A percentile compares a stretch with the other conserved stretches of the same genome.
phyloP scores from a whole-genome alignment of 1,284 basidiomycete genomes.

The Melampsora americana region DNA sequence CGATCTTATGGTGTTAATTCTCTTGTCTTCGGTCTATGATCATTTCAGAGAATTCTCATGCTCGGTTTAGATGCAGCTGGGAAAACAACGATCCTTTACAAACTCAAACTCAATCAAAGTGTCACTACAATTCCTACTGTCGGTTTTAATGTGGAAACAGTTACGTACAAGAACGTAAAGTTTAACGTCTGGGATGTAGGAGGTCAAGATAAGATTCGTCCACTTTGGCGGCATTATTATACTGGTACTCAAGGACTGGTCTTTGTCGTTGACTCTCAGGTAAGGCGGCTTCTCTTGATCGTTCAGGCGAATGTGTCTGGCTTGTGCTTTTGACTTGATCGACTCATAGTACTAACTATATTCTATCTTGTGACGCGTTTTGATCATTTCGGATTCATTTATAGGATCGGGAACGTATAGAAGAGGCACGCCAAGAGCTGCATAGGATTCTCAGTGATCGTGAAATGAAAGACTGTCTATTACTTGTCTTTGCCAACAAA shows the following conservation, averaged over 20 bases:
- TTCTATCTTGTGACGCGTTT: neutral
- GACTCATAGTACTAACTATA: neutral
- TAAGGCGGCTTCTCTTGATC: constrained; percentile 6
- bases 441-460: constrained; percentile 94
- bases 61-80: constrained; percentile 63
- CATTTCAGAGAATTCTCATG: constrained; percentile 51
- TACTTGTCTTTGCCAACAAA: constrained; percentile 99
- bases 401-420: constrained; percentile 85
- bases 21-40: neutral
- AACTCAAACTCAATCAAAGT: constrained; percentile 57
- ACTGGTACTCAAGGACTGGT: constrained; percentile 64
- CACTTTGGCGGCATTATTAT: constrained; percentile 89
- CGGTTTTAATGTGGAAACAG: constrained; percentile 58
- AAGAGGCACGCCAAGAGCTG: constrained; percentile 92
- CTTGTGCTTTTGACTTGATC: neutral
- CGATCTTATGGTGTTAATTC: neutral
- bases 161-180: constrained; percentile 57
- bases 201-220: constrained; percentile 58
- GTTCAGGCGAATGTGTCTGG: neutral
- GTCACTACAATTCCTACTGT: constrained; percentile 58
- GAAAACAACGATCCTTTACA: constrained; percentile 70
- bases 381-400: neutral
- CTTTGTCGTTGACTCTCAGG: constrained; percentile 63
- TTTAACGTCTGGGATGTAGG: constrained; percentile 56
- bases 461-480: constrained; percentile 95